Evolutionary conservation across 1,284 basidiomycete species (phyloP), one percentile per base, ranked within the genome.

Genomic region (Pascua guehoae): DNA sequence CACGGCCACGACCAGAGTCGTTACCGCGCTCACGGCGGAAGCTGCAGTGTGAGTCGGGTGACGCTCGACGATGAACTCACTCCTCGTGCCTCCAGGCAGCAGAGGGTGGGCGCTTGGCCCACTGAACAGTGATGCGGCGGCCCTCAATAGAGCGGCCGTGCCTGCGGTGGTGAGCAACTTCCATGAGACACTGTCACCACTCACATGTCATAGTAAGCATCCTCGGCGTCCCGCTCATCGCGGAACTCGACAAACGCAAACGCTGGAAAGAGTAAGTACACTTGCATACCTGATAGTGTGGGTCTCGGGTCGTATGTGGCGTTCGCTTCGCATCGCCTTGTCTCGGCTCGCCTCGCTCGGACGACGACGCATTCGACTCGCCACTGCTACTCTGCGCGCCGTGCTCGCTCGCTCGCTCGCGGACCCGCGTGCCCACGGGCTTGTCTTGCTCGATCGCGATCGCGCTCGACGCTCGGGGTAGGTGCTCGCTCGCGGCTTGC

Each of bases 171-270:
- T 56, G 49, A 46, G 52, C n/a, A 32, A 32, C 24, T 7, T 3
- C 4, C 7, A 7, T 47, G 7, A 45, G 41, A 17, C 36, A 32
- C 44, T 38, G 48, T 44, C 8, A 36, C 14, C 11, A 80, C 88
- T 65, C 77, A 92, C 90, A 92, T 91, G 64, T 91, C 89, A 71
- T 91, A 87, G 76, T 91, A 91, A 39, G 90, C 89, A 65, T 91
- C 88, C 73, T 91, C 89, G 15, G 90, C 90, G 70, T 92, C 89
- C 52, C 88, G 85, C 55, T 83, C 82, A 70, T 84, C 85, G 74
- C 88, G 85, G 75, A 91, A 93, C 77, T 93, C 90, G 77, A 93
- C 86, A 78, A 93, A 93, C 58, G 90, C 90, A 76, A 91, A 93
- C 80, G 75, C 90, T 92, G 80, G 79, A 78, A 74, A 73, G 78